Evolutionary conservation across 257 asterid species (phyloP).

Genomic region (Cynanchum wilfordii): DNA sequence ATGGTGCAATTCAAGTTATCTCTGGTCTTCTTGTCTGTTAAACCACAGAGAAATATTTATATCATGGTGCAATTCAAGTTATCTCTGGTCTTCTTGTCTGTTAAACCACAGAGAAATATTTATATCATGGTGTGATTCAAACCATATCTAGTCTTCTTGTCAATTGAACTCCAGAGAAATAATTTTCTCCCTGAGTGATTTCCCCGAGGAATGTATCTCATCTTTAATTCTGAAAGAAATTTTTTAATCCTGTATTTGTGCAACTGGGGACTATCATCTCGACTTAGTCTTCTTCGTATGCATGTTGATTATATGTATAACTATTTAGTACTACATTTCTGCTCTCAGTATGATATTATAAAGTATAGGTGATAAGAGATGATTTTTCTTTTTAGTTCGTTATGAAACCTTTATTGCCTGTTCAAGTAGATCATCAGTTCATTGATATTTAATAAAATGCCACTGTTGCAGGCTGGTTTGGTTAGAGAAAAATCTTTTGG

Average conservation of each 20-base stretch:
- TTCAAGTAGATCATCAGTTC: not conserved
- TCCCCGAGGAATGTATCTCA: not conserved
- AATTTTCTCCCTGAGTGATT: not conserved
- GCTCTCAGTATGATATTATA: not conserved
- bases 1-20: not conserved
- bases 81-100: not conserved
- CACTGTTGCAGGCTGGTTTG: constrained; percentile 69
- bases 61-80: not conserved
- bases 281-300: not conserved
- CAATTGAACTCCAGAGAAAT: not conserved
- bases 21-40: not conserved
- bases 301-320: not conserved
- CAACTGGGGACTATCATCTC: not conserved
- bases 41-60: not conserved
- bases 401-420: not conserved
- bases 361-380: not conserved
- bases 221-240: not conserved
- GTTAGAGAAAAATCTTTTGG: constrained; percentile 93
- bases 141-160: not conserved
- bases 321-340: not conserved
- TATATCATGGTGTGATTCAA: not conserved
- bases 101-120: not conserved
- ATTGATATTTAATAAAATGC: not conserved
- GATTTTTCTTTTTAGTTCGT: not conserved
- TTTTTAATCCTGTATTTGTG: not conserved